phyloP scores from a whole-genome alignment of 2,329 filamentous ascomycete genomes.

The Ophiocordyceps camponoti-saundersi region DNA sequence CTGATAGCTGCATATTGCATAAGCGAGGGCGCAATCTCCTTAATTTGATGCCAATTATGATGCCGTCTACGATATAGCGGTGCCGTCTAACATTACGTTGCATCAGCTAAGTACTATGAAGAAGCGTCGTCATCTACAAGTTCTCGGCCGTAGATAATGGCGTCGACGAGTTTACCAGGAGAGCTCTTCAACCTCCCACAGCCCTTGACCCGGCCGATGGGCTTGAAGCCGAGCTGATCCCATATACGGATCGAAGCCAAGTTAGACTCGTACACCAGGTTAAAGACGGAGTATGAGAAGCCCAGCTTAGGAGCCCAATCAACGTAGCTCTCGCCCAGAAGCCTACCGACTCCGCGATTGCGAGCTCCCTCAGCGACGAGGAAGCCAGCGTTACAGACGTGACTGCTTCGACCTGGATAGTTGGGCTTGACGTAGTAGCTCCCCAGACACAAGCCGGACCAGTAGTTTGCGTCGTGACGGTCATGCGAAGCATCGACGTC shows the following conservation, averaged over 20 bases:
- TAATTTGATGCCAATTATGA: no score
- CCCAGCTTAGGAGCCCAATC: conserved; percentile 67
- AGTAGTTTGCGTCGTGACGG: conserved; percentile 36
- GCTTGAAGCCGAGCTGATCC: conserved; percentile 84
- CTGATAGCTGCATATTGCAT: no score
- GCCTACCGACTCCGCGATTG: conserved; percentile 54
- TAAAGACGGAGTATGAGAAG: conserved; percentile 86
- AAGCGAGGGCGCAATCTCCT: no score
- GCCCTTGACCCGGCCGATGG: conserved; percentile 66
- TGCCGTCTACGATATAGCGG: no score
- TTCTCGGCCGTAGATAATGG: conserved; percentile 63
- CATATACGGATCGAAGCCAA: conserved; percentile 78
- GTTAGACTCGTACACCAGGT: conserved; percentile 86
- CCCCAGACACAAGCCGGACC: conserved; percentile 66
- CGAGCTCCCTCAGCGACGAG: conserved; percentile 56
- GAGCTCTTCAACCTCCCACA: conserved; percentile 53
- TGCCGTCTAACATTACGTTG: no score
- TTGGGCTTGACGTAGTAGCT: conserved; percentile 93
- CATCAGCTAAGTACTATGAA: no score
- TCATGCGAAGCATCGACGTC: conserved; percentile 18
- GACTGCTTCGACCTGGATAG: conserved; percentile 77
- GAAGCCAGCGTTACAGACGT: conserved; percentile 76
- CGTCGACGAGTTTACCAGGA: conserved; percentile 52
- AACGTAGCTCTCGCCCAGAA: conserved; percentile 62
- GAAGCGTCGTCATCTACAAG: conserved; percentile 27